Percentiles rank a stretch among this genome's conserved stretches.
These are phyloP conservation scores for Mycena amicta DNA, from an alignment of 768 basidiomycete species.

Conservation along the genomic window DNA sequence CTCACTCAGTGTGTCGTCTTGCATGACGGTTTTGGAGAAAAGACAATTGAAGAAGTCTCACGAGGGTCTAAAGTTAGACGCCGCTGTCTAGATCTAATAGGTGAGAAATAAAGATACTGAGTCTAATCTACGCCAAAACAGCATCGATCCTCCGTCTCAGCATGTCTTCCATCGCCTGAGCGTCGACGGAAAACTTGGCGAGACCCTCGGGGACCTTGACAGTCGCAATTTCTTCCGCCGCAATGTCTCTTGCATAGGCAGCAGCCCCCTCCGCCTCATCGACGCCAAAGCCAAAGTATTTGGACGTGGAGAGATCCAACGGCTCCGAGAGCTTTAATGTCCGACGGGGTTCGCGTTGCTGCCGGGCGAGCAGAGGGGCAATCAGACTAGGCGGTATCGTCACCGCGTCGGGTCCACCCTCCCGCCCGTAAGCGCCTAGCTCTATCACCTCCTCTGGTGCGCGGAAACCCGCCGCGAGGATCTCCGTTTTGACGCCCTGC, in stretches of 20 bases:
- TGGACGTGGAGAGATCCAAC: background rate
- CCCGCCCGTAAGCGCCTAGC: constrained; percentile 28
- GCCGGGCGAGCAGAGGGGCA: constrained; percentile 25
- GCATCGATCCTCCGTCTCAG: constrained; percentile 11
- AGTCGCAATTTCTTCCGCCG: constrained; percentile 30
- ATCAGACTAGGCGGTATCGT: constrained; percentile 38
- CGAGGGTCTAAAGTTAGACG: background rate
- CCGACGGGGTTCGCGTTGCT: background rate
- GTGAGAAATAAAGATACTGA: too few species aligned
- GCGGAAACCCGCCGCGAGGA: constrained; percentile 41
- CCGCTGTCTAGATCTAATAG: too few species aligned
- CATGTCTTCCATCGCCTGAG: constrained; percentile 31
- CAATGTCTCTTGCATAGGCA: constrained; percentile 27
- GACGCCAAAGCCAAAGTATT: constrained; percentile 10
- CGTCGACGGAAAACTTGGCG: constrained; percentile 37
- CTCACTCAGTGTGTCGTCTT: constrained; percentile 31
- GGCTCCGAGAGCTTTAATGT: constrained; percentile 3
- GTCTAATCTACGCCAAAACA: too few species aligned
- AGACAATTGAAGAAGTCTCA: background rate
- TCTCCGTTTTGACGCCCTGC: constrained; percentile 29
- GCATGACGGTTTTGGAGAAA: constrained; percentile 3
- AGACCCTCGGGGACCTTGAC: constrained; percentile 41
- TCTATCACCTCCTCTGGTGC: constrained; percentile 36
- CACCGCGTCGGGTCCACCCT: constrained; percentile 34
- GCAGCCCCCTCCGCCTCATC: constrained; percentile 19